Conservation (phyloP, 306 rosid species). For the Acmispon strigosus region DNA sequence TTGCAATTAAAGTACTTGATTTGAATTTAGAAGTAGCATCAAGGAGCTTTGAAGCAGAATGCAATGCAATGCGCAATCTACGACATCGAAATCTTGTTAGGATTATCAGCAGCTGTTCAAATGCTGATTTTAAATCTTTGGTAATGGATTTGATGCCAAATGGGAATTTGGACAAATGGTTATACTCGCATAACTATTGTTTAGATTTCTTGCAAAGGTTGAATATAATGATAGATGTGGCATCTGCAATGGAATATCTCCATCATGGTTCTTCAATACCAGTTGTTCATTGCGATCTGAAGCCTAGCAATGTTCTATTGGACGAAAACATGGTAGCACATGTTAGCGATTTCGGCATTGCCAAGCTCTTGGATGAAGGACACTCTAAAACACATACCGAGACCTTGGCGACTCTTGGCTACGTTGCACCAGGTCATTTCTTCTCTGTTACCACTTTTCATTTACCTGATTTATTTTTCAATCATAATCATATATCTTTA, state of each 20-base stretch:
- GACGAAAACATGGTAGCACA: conserved; percentile 28
- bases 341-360: conserved; percentile 26
- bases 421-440: conserved; percentile 17
- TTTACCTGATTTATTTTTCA: neutral
- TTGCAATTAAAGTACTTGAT: conserved; percentile 22
- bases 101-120: conserved; percentile 11
- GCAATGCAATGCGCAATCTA: conserved; percentile 12
- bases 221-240: conserved; percentile 25
- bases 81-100: conserved; percentile 20
- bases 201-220: conserved; percentile 23
- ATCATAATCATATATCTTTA: neutral
- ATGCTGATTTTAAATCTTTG: conserved; percentile 18
- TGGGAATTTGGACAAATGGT: conserved; percentile 26
- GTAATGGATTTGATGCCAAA: conserved; percentile 24
- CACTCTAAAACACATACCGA: neutral
- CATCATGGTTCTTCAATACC: conserved; percentile 23
- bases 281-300: conserved; percentile 26
- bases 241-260: conserved; percentile 23
- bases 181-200: conserved; percentile 1
- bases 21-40: neutral
- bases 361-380: conserved; percentile 19
- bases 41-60: conserved; percentile 15
- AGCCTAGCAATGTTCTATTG: conserved; percentile 19
- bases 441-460: neutral
- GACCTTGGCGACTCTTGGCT: conserved; percentile 21